Evolutionary conservation across 2,329 filamentous ascomycete species (phyloP).

Genomic region (Botryotinia narcissicola): DNA sequence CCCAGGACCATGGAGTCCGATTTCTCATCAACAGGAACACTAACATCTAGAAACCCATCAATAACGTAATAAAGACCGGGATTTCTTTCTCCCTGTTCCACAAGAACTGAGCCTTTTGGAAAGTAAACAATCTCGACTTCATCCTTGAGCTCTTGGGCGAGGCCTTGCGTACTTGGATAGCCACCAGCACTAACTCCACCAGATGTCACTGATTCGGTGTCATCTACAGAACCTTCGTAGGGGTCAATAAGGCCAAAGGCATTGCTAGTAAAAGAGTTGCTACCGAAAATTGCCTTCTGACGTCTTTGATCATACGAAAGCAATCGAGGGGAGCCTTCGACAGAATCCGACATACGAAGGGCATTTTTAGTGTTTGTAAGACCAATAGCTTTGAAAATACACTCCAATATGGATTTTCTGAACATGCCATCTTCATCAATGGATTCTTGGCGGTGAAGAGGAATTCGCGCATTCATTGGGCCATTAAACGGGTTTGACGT

Average conservation of each 20-base stretch:
- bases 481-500: conserved; percentile 57
- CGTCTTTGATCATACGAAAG: conserved; percentile 79
- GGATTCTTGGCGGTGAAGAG: conserved; percentile 71
- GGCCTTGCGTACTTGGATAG: conserved; percentile 60
- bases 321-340: conserved; percentile 80
- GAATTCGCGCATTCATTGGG: conserved; percentile 47
- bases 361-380: conserved; percentile 66
- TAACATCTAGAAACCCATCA: conserved; percentile 93
- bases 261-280: conserved; percentile 69
- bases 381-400: conserved; percentile 92
- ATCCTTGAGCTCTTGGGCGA: conserved; percentile 79
- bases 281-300: conserved; percentile 76
- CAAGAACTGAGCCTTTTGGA: conserved; percentile 86
- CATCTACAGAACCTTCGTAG: conserved; percentile 74
- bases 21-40: conserved; percentile 62
- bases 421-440: conserved; percentile 87
- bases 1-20: conserved; percentile 36
- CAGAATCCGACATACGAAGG: conserved; percentile 67
- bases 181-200: conserved; percentile 58
- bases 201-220: conserved; percentile 81
- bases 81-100: conserved; percentile 96
- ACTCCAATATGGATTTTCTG: conserved; percentile 84
- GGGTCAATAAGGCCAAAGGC: conserved; percentile 90
- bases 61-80: conserved; percentile 97
- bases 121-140: conserved; percentile 98